A percentile compares a stretch with the other conserved stretches of the same genome.
Conservation (phyloP, 257 asterid genomes). For the Apocynum venetum region DNA sequence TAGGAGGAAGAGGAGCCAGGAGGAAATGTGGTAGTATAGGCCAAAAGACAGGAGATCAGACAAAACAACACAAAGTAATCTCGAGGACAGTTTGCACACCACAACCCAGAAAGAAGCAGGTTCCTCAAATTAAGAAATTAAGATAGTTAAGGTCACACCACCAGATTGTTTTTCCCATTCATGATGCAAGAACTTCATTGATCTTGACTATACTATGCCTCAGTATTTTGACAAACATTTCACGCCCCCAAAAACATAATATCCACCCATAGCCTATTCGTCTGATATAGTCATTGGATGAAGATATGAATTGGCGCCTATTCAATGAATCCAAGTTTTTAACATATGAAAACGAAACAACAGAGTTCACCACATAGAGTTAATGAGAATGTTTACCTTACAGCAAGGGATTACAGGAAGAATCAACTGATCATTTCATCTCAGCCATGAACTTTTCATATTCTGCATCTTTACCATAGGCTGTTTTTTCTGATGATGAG, state of each 20-base stretch:
- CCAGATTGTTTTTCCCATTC: conserved; percentile 4
- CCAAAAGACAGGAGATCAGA: not conserved
- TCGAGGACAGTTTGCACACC: not conserved
- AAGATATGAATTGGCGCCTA: not conserved
- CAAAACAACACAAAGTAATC: not conserved
- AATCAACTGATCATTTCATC: conserved; percentile 46
- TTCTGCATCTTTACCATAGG: conserved; percentile 55
- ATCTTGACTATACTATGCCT: not conserved
- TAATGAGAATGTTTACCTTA: conserved; percentile 32
- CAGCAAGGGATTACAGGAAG: conserved; percentile 11
- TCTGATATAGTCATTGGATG: not conserved
- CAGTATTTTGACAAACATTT: conserved; percentile 7
- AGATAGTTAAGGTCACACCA: not conserved
- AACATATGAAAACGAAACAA: not conserved
- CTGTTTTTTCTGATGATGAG: conserved; percentile 54
- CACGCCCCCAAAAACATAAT: not conserved
- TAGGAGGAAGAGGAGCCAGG: not conserved
- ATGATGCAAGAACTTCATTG: not conserved
- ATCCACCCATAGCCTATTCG: not conserved
- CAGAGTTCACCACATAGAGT: not conserved
- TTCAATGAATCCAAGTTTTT: not conserved
- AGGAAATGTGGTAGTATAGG: not conserved
- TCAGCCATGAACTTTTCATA: conserved; percentile 98
- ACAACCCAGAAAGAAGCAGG: not conserved
- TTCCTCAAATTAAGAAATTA: not conserved